Evolutionary conservation across 352 stramenopile species (phyloP), one percentile per base, ranked within the genome.

Genomic region (Halophytophthora batemanensis): DNA sequence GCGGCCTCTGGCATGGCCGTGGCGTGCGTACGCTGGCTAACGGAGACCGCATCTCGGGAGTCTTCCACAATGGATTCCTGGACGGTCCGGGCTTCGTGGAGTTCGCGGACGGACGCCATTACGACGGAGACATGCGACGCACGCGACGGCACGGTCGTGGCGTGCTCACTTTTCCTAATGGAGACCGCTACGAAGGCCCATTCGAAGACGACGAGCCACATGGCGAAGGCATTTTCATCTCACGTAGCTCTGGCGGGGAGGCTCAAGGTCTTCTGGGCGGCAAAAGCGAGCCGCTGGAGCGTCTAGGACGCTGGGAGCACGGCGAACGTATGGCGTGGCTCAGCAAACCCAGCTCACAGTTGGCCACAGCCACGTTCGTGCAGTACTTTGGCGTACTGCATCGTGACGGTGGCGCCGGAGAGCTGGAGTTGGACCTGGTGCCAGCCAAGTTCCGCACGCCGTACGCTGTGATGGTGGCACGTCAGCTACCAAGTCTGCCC

Each of bases 131-230:
- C 5, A 91, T 93, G 49, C 36, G 15, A 6, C 52, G 69, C 44
- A 91, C 82, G 10, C 56, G 69, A 6, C 68, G 82, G 6, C 77
- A 97, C 22, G 90, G 90, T 4, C 50, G 81, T 28, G 90, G 92
- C 5, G 69, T 86, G 25, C 49, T 97, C 13, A 87, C 77, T 2
- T 96, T 95, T 50, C 65, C 82, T 0, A 96, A 91, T 43, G 90
- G 91, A 2, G 93, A 97, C 46, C 71, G 74, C 1, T 98, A 97
- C 62, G 86, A 96, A 61, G 93, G 93, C 6, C 67, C 89, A 31
- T 98, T 95, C 53, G 67, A 82, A 49, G 45, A 93, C 25, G 87
- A 94, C 23, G 66, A 83, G 39, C 86, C 82, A 55, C 79, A 98
- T 43, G 93, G 93, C 2, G 78, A 94, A 33, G 91, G 90, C 8